phyloP scores from a whole-genome alignment of 2,329 filamentous ascomycete genomes.

The Scedosporium minutisporum region DNA sequence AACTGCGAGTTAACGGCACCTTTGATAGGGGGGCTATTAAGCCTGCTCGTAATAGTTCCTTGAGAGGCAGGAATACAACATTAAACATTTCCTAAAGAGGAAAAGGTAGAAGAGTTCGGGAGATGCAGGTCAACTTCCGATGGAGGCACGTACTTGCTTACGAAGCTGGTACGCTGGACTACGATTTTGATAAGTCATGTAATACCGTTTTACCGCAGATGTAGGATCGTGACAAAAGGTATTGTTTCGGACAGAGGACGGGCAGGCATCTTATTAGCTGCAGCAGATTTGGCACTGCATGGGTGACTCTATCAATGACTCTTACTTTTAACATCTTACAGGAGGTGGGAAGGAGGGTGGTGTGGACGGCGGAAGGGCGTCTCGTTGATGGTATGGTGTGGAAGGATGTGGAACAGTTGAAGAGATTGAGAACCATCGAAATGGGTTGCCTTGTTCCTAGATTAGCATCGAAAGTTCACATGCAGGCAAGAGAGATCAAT shows the following conservation, averaged over 20 bases:
- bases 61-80: neutral
- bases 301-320: slow-evolving; percentile 6
- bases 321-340: neutral
- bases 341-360: neutral
- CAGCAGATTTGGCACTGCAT: neutral
- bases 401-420: neutral
- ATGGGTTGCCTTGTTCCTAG: neutral
- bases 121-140: neutral
- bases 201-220: too few species aligned
- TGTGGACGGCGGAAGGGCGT: neutral
- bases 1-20: too few species aligned
- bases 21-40: too few species aligned
- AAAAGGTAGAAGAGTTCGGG: too few species aligned
- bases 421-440: neutral
- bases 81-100: too few species aligned
- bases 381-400: neutral
- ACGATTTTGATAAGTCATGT: too few species aligned
- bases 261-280: neutral
- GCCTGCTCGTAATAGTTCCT: too few species aligned
- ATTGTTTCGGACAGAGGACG: neutral
- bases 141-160: neutral
- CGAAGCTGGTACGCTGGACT: neutral
- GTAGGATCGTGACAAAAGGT: neutral
- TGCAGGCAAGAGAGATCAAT: neutral
- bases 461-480: neutral